Evolutionary conservation across 331 rosid species (phyloP).

Genomic region (Rhamnella rubrinervis): DNA sequence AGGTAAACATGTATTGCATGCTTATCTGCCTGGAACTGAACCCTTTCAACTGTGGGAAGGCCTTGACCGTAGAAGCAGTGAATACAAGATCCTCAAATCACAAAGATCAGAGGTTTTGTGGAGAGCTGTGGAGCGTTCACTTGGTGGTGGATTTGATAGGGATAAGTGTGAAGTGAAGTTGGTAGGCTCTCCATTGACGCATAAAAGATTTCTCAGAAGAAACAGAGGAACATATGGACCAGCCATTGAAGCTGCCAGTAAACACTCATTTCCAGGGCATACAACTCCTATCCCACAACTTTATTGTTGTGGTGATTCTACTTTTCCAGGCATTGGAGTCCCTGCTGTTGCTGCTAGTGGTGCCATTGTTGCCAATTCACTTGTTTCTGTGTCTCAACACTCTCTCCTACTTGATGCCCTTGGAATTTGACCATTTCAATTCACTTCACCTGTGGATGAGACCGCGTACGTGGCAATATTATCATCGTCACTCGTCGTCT

Average conservation of each 20-base stretch:
- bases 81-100: conserved; percentile 77
- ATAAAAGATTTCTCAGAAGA: conserved; percentile 78
- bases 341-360: conserved; percentile 99
- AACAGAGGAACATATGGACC: conserved; percentile 86
- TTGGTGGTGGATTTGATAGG: conserved; percentile 70
- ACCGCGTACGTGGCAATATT: background rate
- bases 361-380: conserved; percentile 86
- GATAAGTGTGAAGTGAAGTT: conserved; percentile 90
- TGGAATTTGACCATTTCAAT: conserved; percentile 51
- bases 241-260: conserved; percentile 63
- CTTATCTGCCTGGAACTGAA: conserved; percentile 94
- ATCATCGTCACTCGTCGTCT: too few relatives aligned
- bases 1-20: conserved; percentile 86
- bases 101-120: conserved; percentile 94
- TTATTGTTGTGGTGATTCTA: conserved; percentile 90
- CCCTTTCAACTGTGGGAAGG: conserved; percentile 86
- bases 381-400: conserved; percentile 81
- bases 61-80: conserved; percentile 73
- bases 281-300: conserved; percentile 73
- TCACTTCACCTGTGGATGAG: too few relatives aligned
- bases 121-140: conserved; percentile 84
- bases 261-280: conserved; percentile 67
- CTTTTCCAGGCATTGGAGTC: conserved; percentile 95
- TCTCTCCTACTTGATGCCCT: conserved; percentile 84
- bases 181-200: conserved; percentile 84